Conservation (phyloP, 1,139 yeast genomes). For the Geotrichum bryndzae region DNA sequence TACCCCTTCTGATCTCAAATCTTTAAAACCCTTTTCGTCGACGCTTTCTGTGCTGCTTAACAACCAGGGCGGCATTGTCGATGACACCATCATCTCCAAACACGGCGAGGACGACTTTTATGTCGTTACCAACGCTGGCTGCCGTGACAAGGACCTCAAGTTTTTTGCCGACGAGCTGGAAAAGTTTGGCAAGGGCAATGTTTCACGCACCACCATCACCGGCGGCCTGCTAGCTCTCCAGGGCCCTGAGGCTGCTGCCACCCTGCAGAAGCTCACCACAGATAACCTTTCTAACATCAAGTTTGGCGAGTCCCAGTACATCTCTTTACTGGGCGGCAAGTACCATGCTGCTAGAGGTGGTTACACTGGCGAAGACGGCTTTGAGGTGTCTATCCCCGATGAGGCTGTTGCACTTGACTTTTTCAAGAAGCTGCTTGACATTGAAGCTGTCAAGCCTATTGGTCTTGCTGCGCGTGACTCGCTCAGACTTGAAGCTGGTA, state of each 20-base stretch:
- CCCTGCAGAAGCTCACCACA: slow-evolving; percentile 59
- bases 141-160: slow-evolving; percentile 70
- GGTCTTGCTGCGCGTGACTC: slow-evolving; percentile 98
- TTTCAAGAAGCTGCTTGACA: slow-evolving; percentile 55
- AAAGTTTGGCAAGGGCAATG: slow-evolving; percentile 36
- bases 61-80: slow-evolving; percentile 68
- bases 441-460: slow-evolving; percentile 64
- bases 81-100: slow-evolving; percentile 87
- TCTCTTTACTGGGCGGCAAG: slow-evolving; percentile 43
- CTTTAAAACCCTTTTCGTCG: slow-evolving; percentile 52
- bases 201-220: slow-evolving; percentile 58
- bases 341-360: slow-evolving; percentile 89
- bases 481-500: slow-evolving; percentile 90
- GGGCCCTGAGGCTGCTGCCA: slow-evolving; percentile 74
- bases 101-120: slow-evolving; percentile 72
- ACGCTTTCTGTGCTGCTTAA: slow-evolving; percentile 77
- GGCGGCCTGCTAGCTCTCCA: slow-evolving; percentile 84
- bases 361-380: slow-evolving; percentile 97
- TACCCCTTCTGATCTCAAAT: slow-evolving; percentile 75
- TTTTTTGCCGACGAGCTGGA: slow-evolving; percentile 55
- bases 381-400: slow-evolving; percentile 78
- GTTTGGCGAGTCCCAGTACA: slow-evolving; percentile 67
- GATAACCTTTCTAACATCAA: slow-evolving; percentile 54
- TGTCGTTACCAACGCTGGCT: slow-evolving; percentile 96
- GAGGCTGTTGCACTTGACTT: slow-evolving; percentile 53